Evolutionary conservation across 495 filamentous ascomycete species (phyloP).

Genomic region (Immersiella caudata): DNA sequence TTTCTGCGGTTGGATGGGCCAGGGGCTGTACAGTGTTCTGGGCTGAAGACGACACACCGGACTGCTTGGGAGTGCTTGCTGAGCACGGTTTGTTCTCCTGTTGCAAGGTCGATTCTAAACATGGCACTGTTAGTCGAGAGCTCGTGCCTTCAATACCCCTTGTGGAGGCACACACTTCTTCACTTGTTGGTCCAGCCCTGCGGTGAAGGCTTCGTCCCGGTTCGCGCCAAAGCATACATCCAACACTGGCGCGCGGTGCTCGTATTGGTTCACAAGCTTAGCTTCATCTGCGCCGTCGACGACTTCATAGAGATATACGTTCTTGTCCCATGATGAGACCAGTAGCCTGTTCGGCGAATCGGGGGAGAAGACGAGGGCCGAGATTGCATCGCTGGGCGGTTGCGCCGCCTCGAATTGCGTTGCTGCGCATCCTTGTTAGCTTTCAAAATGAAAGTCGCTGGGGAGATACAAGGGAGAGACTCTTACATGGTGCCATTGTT

Average conservation of each 20-base stretch:
- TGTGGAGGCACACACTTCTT: conserved; percentile 55
- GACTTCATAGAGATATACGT: conserved; percentile 87
- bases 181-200: conserved; percentile 83
- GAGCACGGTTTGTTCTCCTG: conserved; percentile 70
- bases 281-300: conserved; percentile 58
- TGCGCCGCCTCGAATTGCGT: conserved; percentile 70
- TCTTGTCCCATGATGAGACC: conserved; percentile 92
- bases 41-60: conserved; percentile 79
- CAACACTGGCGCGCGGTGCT: conserved; percentile 83
- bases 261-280: conserved; percentile 67
- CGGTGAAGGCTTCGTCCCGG: conserved; percentile 79
- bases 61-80: conserved; percentile 79
- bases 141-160: neutral
- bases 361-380: conserved; percentile 81
- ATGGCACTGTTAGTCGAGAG: neutral
- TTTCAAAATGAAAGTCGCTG: neutral
- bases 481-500: conserved; percentile 46
- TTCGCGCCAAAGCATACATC: conserved; percentile 88
- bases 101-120: conserved; percentile 69
- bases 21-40: conserved; percentile 59
- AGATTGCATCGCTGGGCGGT: conserved; percentile 88
- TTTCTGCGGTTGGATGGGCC: conserved; percentile 10
- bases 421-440: conserved; percentile 39
- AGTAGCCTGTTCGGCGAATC: conserved; percentile 67
- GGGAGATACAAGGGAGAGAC: neutral